Evolutionary conservation across 73 alveolate species (phyloP), one percentile per base, ranked within the genome.

Genomic region (Paramecium pentaurelia): DNA sequence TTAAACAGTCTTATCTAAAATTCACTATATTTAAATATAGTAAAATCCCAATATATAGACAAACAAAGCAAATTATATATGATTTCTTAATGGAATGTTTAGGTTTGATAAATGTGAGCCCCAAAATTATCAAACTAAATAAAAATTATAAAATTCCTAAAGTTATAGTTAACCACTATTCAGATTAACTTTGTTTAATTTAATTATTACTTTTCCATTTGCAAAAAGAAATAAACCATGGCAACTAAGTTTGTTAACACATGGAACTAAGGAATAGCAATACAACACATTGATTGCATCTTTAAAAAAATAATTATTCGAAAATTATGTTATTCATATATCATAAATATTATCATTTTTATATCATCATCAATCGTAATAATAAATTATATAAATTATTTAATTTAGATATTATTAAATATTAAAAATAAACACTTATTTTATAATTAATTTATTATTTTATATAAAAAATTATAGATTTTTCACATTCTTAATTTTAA

Each of bases 401-500:
- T 7, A 54, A 16, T 18, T 54, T 54, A 18, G 36, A 54, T 54
- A 54, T 54, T 54, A 54, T 54, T 54, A 5, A 16, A 54, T 49
- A 49, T 16, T 49, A 2, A 49, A 49, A 47, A 38, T 22, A 38
- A 38, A 38, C 11, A 2, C 11, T 36, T 38, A 38, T 38, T 38
- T 6, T 22, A 22, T 22, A 22, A 22, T 22, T 22, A 22, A 22
- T 22, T 22, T 22, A 22, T 0, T 22, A 22, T 22, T 22, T 22
- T 22, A 22, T 22, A 22, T 22, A 22, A 22, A 22, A 2, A 54
- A n/a, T 54, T 2, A n/a, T 12, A 73, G 16, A 34, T 73, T 36
- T 12, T 5, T 64, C 84, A 75, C n/a, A 49, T 12, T 71, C 73
- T 89, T 60, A 98, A 97, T 93, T 97, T 98, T 71, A 98, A 93